These are phyloP conservation scores for Fusarium globosum DNA, from an alignment of 2,329 filamentous ascomycete genomes.

Conservation along the genomic window DNA sequence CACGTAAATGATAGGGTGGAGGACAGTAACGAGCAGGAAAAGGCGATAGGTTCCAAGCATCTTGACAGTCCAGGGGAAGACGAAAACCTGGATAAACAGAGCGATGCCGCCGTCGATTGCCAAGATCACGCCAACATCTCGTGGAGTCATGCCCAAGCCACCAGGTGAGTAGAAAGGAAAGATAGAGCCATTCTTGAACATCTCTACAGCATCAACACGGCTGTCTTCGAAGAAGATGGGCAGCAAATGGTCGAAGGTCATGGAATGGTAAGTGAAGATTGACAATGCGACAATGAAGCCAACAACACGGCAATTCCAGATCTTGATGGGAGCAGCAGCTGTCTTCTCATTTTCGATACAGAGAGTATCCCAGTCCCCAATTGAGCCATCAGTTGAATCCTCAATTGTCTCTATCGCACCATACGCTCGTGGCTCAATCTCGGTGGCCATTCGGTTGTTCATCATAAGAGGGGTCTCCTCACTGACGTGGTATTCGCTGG, in stretches of 20 bases:
- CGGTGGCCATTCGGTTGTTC: constrained; percentile 75
- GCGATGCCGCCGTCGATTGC: constrained; percentile 69
- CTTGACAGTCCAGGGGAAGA: constrained; percentile 70
- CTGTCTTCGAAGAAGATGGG: constrained; percentile 93
- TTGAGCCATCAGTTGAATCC: constrained; percentile 48
- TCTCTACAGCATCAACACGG: constrained; percentile 57
- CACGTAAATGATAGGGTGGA: constrained; percentile 72
- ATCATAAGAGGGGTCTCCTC: constrained; percentile 80
- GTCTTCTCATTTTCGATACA: constrained; percentile 46
- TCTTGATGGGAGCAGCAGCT: constrained; percentile 49
- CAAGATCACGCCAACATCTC: constrained; percentile 71
- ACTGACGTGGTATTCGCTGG: constrained; percentile 63
- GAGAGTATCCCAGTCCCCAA: constrained; percentile 61
- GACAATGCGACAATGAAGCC: constrained; percentile 84
- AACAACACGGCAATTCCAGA: constrained; percentile 72
- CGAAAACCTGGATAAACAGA: constrained; percentile 67
- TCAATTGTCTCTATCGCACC: constrained; percentile 70
- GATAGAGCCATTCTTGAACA: constrained; percentile 45
- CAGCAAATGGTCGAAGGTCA: constrained; percentile 92
- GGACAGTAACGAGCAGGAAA: constrained; percentile 66
- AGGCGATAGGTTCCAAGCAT: constrained; percentile 68
- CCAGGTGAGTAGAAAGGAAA: constrained; percentile 68
- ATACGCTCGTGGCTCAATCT: constrained; percentile 82
- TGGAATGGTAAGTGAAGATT: constrained; percentile 94
- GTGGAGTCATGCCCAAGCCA: constrained; percentile 71